Evolutionary conservation across 768 basidiomycete genomes (phyloP).

Genomic region (Suillus discolor): DNA sequence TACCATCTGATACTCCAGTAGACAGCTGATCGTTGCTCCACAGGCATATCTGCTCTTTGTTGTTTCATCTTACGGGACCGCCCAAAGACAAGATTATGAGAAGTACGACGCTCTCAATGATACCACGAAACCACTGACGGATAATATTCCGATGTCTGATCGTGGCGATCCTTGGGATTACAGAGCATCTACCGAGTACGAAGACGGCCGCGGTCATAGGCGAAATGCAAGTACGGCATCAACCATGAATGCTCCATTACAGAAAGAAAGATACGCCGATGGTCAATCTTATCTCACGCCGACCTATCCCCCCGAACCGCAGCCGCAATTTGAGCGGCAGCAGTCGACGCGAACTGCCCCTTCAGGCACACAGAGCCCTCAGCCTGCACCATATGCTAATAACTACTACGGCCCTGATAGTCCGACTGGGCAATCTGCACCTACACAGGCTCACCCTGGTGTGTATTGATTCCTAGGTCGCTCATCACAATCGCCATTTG

Average conservation of each 20-base stretch:
- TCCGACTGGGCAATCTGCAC: slow-evolving; percentile 39
- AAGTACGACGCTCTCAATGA: slow-evolving; percentile 78
- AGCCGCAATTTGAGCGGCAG: slow-evolving; percentile 21
- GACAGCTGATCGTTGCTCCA: slow-evolving; percentile 7
- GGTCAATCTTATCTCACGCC: slow-evolving; percentile 28
- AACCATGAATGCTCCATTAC: slow-evolving; percentile 52
- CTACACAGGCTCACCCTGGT: slow-evolving; percentile 50
- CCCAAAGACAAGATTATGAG: slow-evolving; percentile 79
- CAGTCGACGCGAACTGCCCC: slow-evolving; percentile 23
- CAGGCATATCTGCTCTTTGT: slow-evolving; percentile 55
- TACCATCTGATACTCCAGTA: background rate
- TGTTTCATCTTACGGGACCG: slow-evolving; percentile 64
- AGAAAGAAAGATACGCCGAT: slow-evolving; percentile 46
- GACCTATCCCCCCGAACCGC: slow-evolving; percentile 35
- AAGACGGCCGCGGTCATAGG: slow-evolving; percentile 44
- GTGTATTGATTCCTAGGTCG: slow-evolving; percentile 31
- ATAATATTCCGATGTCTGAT: slow-evolving; percentile 65
- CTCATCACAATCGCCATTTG: slow-evolving; percentile 6
- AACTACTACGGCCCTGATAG: slow-evolving; percentile 29
- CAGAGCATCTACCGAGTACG: slow-evolving; percentile 48
- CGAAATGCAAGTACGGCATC: slow-evolving; percentile 62
- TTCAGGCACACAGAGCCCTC: slow-evolving; percentile 36
- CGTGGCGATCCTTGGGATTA: slow-evolving; percentile 75
- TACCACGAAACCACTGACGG: slow-evolving; percentile 50
- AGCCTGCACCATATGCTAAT: slow-evolving; percentile 43